Evolutionary conservation across 768 basidiomycete species (phyloP).

Genomic region (Coprinopsis cinerea): DNA sequence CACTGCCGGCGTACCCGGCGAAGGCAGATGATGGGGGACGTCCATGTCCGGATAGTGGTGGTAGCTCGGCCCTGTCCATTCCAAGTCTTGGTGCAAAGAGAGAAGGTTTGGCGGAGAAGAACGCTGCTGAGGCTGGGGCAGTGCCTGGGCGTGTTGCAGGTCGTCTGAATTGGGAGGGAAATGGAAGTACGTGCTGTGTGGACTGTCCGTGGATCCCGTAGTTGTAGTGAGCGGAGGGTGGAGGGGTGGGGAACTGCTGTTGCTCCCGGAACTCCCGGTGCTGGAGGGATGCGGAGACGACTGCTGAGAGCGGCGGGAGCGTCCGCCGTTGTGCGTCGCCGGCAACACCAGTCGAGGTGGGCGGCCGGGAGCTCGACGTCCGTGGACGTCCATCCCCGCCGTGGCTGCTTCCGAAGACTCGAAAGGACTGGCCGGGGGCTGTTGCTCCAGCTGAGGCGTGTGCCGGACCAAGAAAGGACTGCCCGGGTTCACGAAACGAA

Average conservation of each 20-base stretch:
- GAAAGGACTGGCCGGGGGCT: slow-evolving; percentile 64
- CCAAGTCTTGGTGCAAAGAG: slow-evolving; percentile 42
- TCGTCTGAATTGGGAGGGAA: slow-evolving; percentile 48
- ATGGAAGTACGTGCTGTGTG: slow-evolving; percentile 48
- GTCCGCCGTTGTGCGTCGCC: slow-evolving; percentile 33
- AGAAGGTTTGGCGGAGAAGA: slow-evolving; percentile 42
- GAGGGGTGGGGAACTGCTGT: slow-evolving; percentile 29
- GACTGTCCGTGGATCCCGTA: slow-evolving; percentile 25
- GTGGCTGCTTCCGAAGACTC: slow-evolving; percentile 15
- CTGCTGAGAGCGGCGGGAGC: slow-evolving; percentile 69
- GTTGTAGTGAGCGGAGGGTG: slow-evolving; percentile 2
- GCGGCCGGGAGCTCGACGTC: slow-evolving; percentile 36
- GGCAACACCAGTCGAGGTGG: slow-evolving; percentile 42
- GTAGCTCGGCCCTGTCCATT: slow-evolving; percentile 32
- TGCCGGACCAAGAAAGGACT: slow-evolving; percentile 64
- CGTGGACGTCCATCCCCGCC: background rate
- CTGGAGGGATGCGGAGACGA: slow-evolving; percentile 67
- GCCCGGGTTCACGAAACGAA: slow-evolving; percentile 78
- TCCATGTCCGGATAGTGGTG: slow-evolving; percentile 34
- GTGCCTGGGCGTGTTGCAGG: slow-evolving; percentile 64
- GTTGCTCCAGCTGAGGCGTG: slow-evolving; percentile 26
- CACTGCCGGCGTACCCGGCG: slow-evolving; percentile 4
- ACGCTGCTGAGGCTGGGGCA: slow-evolving; percentile 63
- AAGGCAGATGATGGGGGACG: slow-evolving; percentile 21
- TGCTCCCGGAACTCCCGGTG: slow-evolving; percentile 29